These are phyloP conservation scores for Populus euphratica DNA, from an alignment of 345 rosid genomes.

Conservation along the genomic window DNA sequence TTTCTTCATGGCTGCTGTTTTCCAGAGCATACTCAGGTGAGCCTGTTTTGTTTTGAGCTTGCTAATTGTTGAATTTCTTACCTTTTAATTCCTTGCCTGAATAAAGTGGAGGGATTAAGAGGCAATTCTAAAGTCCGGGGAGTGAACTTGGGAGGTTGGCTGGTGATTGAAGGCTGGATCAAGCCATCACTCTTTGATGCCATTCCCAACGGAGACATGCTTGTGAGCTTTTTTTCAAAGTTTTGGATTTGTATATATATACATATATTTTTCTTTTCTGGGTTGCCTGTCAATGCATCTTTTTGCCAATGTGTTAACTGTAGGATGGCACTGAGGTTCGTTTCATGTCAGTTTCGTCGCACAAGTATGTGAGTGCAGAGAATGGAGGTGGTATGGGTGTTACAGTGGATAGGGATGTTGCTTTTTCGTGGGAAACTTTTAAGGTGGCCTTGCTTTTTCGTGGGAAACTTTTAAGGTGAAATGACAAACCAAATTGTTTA, in stretches of 20 bases:
- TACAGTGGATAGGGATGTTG: conserved; percentile 48
- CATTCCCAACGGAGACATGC: conserved; percentile 73
- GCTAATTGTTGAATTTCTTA: background rate
- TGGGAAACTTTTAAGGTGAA: conserved; percentile 76
- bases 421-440: conserved; percentile 70
- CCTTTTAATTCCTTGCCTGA: conserved; percentile 4
- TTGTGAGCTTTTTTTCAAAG: conserved; percentile 37
- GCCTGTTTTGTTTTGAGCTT: background rate
- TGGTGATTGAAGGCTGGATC: conserved; percentile 82
- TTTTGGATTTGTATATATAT: background rate
- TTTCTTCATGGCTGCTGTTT: conserved; percentile 40
- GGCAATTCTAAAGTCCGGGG: conserved; percentile 61
- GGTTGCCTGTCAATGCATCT: conserved; percentile 7
- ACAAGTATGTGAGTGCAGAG: conserved; percentile 60
- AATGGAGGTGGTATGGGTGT: conserved; percentile 62
- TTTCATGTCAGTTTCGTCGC: conserved; percentile 49
- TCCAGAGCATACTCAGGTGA: conserved; percentile 43
- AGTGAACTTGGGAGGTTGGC: conserved; percentile 78
- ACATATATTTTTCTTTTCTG: background rate
- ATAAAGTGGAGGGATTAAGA: conserved; percentile 53
- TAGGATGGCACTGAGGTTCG: conserved; percentile 75
- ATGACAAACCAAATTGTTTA: conserved; percentile 2
- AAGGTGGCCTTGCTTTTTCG: conserved; percentile 52
- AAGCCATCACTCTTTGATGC: conserved; percentile 69
- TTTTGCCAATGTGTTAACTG: conserved; percentile 12